These are phyloP conservation scores for Talaromyces wortmannii DNA, from an alignment of 495 filamentous ascomycete genomes.

Conservation along the genomic window DNA sequence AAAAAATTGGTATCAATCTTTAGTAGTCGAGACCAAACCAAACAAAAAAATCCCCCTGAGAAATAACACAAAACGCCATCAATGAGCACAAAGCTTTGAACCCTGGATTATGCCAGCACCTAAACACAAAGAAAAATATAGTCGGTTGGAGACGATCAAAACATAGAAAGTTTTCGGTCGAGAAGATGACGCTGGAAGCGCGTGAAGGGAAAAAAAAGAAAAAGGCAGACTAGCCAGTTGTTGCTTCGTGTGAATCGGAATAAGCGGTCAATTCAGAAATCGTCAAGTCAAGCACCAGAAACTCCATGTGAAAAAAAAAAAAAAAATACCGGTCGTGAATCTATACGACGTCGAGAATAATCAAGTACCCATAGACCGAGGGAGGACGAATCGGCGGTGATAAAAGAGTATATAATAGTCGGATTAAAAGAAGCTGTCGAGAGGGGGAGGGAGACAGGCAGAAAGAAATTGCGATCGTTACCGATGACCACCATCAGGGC, in stretches of 20 bases:
- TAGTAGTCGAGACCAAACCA: background rate
- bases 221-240: background rate
- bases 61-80: background rate
- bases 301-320: too few species aligned
- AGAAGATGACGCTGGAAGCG: background rate
- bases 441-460: background rate
- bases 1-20: background rate
- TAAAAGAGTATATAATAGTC: background rate
- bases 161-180: background rate
- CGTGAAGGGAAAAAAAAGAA: background rate
- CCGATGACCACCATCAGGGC: constrained; percentile 26
- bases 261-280: background rate
- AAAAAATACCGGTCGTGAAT: too few species aligned
- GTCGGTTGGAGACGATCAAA: background rate
- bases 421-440: background rate
- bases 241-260: background rate
- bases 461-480: constrained; percentile 12
- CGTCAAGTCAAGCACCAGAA: background rate
- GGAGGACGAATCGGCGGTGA: background rate
- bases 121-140: background rate
- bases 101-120: background rate
- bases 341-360: too few species aligned
- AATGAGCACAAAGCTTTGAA: background rate
- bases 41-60: background rate
- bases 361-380: background rate